Evolutionary conservation across 768 basidiomycete genomes (phyloP).

Genomic region (Vishniacozyma victoriae): DNA sequence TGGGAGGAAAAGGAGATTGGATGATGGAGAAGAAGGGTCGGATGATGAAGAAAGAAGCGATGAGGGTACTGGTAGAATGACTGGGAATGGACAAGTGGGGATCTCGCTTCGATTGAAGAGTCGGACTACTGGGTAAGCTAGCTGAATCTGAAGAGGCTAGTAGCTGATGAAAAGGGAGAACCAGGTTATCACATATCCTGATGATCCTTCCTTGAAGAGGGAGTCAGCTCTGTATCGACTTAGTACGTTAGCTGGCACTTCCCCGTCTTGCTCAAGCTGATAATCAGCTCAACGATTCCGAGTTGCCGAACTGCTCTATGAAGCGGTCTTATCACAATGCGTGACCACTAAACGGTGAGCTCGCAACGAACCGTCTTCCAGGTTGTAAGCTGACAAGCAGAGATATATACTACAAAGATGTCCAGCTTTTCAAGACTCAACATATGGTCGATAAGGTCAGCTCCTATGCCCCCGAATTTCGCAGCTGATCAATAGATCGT

Average conservation of each 20-base stretch:
- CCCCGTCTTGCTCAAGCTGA: background rate
- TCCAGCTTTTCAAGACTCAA: conserved; percentile 69
- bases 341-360: conserved; percentile 31
- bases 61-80: conserved; percentile 10
- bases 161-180: conserved; percentile 10
- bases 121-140: conserved; percentile 30
- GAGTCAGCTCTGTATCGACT: conserved; percentile 10
- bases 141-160: background rate
- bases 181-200: conserved; percentile 23
- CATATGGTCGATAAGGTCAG: conserved; percentile 68
- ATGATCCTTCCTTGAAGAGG: conserved; percentile 12
- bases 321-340: conserved; percentile 21
- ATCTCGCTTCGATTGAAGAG: conserved; percentile 21
- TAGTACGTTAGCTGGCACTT: conserved; percentile 3
- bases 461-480: conserved; percentile 5
- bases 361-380: background rate
- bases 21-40: no score
- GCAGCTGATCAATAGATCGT: conserved; percentile 57
- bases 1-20: no score
- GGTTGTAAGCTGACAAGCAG: conserved; percentile 48
- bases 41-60: background rate
- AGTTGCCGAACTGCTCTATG: conserved; percentile 24
- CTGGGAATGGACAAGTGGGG: no score
- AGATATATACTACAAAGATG: conserved; percentile 84
- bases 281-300: conserved; percentile 18